phyloP scores from a whole-genome alignment of 768 basidiomycete genomes.

The Pulveroboletus sp. region DNA sequence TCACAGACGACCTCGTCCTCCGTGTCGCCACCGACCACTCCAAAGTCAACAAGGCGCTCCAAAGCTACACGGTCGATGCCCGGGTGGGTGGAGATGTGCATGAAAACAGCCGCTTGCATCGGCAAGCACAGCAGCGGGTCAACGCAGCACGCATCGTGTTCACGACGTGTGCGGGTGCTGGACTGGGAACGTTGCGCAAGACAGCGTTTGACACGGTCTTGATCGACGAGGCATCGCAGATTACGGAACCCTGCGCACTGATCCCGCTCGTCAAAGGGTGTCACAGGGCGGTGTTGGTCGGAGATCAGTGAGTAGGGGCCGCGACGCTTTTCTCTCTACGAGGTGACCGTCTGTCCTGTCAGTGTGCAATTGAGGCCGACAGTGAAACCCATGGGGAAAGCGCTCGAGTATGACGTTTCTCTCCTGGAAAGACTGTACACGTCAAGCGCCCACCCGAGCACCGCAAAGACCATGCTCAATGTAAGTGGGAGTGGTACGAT shows the following conservation, averaged over 20 bases:
- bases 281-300: constrained; percentile 53
- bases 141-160: constrained; percentile 55
- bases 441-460: constrained; percentile 24
- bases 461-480: constrained; percentile 60
- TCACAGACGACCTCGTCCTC: constrained; percentile 53
- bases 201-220: constrained; percentile 55
- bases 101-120: constrained; percentile 51
- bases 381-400: constrained; percentile 54
- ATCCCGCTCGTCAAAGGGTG: constrained; percentile 67
- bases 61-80: constrained; percentile 59
- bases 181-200: constrained; percentile 53
- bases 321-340: background rate
- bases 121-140: constrained; percentile 56
- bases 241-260: constrained; percentile 60
- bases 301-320: constrained; percentile 54
- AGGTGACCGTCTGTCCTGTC: background rate
- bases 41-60: constrained; percentile 47
- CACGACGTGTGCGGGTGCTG: constrained; percentile 63
- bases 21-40: constrained; percentile 64
- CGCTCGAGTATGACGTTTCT: constrained; percentile 55
- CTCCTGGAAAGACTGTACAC: constrained; percentile 58
- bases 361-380: constrained; percentile 68
- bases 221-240: constrained; percentile 69
- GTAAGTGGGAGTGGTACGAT: constrained; percentile 21
- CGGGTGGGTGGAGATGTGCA: constrained; percentile 55